Percentiles rank a stretch among this genome's conserved stretches.
These are phyloP conservation scores for Plasmodium sp. DNA, from an alignment of 169 alveolate genomes.

Conservation along the genomic window DNA sequence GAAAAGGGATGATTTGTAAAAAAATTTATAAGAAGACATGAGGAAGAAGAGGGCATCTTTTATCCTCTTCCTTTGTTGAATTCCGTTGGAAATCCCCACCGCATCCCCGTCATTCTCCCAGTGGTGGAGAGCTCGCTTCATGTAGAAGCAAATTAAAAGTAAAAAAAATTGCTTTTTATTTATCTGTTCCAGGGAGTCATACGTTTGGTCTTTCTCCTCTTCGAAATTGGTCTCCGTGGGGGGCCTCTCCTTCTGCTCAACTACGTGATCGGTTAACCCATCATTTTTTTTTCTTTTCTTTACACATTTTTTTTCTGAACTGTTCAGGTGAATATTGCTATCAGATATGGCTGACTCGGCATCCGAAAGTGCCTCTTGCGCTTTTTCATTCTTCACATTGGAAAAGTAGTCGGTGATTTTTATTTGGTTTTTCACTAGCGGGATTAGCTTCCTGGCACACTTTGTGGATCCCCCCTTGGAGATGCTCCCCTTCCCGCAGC, in stretches of 20 bases:
- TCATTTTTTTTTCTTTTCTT: conserved; percentile 55
- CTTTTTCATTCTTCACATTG: conserved; percentile 44
- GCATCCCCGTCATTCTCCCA: conserved; percentile 63
- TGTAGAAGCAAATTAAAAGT: conserved; percentile 50
- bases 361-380: neutral
- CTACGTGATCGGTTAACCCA: conserved; percentile 11
- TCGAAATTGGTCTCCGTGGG: neutral
- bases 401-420: conserved; percentile 69
- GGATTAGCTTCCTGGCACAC: conserved; percentile 28
- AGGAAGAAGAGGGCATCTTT: conserved; percentile 60
- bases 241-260: neutral
- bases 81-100: conserved; percentile 61
- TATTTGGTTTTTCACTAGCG: conserved; percentile 66
- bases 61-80: conserved; percentile 61
- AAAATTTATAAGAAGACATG: conserved; percentile 69
- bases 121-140: conserved; percentile 44
- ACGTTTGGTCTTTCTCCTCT: neutral
- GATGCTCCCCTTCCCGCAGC: neutral
- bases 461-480: neutral
- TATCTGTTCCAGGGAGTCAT: conserved; percentile 15
- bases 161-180: conserved; percentile 70
- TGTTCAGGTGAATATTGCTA: neutral
- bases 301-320: neutral
- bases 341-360: neutral
- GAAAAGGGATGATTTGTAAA: conserved; percentile 64